A percentile compares a stretch with the other conserved stretches of the same genome.
Conservation (phyloP, 345 rosid species). For the Eucalyptus microcorys region DNA sequence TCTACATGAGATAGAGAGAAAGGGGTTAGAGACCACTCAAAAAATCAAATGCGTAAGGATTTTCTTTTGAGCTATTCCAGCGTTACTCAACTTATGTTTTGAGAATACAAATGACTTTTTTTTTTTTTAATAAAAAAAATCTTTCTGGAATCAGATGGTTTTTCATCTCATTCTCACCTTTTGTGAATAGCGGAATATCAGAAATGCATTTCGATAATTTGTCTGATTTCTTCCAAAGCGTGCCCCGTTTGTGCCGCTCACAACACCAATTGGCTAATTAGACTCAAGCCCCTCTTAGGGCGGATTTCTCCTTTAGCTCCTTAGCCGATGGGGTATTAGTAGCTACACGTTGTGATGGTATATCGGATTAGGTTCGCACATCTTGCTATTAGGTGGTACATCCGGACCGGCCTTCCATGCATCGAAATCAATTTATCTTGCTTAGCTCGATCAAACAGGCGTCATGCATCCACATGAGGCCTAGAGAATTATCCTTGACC, state of each 20-base stretch:
- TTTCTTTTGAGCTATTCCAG: too few species aligned
- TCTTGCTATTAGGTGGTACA: not conserved
- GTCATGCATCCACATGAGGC: not conserved
- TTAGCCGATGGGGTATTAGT: not conserved
- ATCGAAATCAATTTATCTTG: not conserved
- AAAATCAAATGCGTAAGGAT: too few species aligned
- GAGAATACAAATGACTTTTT: too few species aligned
- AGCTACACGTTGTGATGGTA: not conserved
- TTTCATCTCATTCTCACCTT: not conserved
- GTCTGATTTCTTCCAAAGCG: not conserved
- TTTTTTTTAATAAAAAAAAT: too few species aligned
- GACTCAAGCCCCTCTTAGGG: not conserved
- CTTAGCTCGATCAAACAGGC: not conserved
- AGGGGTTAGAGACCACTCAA: too few species aligned
- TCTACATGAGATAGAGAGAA: too few species aligned
- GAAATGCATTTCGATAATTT: rapidly evolving
- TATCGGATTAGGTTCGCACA: not conserved
- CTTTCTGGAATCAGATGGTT: rapidly evolving
- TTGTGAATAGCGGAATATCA: too few species aligned
- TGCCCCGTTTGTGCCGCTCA: rapidly evolving
- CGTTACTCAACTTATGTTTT: too few species aligned
- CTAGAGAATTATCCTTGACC: not conserved
- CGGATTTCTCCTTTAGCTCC: not conserved
- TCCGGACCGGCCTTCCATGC: not conserved
- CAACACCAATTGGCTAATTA: not conserved